A percentile compares a stretch with the other conserved stretches of the same genome.
phyloP scores from a whole-genome alignment of 148 eudicot species.

The Drosera capensis region DNA sequence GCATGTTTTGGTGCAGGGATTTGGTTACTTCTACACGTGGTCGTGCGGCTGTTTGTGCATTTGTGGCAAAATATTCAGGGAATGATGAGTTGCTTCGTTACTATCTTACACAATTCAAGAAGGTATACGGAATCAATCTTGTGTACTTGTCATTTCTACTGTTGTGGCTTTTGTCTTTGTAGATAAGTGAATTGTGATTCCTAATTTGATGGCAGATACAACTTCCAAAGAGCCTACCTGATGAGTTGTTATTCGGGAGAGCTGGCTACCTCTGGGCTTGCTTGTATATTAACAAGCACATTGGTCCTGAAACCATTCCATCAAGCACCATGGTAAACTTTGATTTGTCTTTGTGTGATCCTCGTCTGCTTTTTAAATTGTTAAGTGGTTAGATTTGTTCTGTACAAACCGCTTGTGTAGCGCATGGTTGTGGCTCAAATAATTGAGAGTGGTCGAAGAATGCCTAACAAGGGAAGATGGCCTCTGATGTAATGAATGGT shows the following conservation, averaged over 20 bases:
- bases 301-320: conserved; percentile 33
- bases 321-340: conserved; percentile 23
- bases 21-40: conserved; percentile 53
- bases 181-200: too few relatives aligned
- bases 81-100: conserved; percentile 22
- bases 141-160: neutral
- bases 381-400: neutral
- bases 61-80: conserved; percentile 35
- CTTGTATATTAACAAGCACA: conserved; percentile 34
- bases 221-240: conserved; percentile 21
- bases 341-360: neutral
- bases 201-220: conserved; percentile 16
- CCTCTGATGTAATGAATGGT: conserved; percentile 46
- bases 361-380: neutral
- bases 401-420: conserved; percentile 10
- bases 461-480: conserved; percentile 25
- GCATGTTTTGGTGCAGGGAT: conserved; percentile 16
- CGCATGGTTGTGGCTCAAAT: conserved; percentile 19
- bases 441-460: conserved; percentile 26
- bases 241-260: conserved; percentile 47
- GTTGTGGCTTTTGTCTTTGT: too few relatives aligned
- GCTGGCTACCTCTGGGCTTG: conserved; percentile 58
- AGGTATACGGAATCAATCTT: conserved; percentile 13
- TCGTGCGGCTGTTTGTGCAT: conserved; percentile 52
- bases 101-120: conserved; percentile 33